Percentiles rank a stretch among this genome's conserved stretches.
These are phyloP conservation scores for Coffea canephora DNA, from an alignment of 257 asterid genomes.

Conservation along the genomic window DNA sequence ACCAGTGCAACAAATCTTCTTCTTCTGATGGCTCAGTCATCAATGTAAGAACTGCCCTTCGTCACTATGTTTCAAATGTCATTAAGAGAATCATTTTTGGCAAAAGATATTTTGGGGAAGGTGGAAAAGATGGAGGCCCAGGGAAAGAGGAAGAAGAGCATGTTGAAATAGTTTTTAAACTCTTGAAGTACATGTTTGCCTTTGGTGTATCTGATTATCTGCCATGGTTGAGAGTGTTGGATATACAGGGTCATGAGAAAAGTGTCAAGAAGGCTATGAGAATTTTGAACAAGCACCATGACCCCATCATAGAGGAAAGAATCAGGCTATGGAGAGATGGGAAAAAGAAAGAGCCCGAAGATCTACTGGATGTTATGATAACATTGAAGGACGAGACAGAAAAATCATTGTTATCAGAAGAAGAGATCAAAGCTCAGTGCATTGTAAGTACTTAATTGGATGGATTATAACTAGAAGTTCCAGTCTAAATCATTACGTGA, in stretches of 20 bases:
- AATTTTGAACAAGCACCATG: neutral
- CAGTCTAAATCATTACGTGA: too few species aligned
- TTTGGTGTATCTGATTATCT: neutral
- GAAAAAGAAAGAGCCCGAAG: neutral
- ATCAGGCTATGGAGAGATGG: neutral
- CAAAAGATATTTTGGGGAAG: constrained; percentile 9
- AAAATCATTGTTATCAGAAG: neutral
- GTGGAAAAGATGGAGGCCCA: constrained; percentile 15
- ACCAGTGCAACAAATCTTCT: neutral
- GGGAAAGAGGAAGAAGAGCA: constrained; percentile 34
- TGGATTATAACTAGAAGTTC: too few species aligned
- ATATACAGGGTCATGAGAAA: neutral
- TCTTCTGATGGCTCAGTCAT: neutral
- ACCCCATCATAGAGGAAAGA: constrained; percentile 1
- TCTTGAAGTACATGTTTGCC: neutral
- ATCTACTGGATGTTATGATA: neutral
- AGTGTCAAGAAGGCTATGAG: neutral
- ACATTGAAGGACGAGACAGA: neutral
- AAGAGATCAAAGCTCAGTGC: constrained; percentile 1
- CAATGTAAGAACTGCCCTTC: neutral
- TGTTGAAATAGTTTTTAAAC: neutral
- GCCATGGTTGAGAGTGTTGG: neutral
- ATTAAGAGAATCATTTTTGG: constrained; percentile 1
- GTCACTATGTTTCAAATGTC: neutral
- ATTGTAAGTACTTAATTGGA: neutral